Evolutionary conservation across 371 early-diverging fungal species (phyloP), one percentile per base, ranked within the genome.

Genomic region (Mortierella polycephala): DNA sequence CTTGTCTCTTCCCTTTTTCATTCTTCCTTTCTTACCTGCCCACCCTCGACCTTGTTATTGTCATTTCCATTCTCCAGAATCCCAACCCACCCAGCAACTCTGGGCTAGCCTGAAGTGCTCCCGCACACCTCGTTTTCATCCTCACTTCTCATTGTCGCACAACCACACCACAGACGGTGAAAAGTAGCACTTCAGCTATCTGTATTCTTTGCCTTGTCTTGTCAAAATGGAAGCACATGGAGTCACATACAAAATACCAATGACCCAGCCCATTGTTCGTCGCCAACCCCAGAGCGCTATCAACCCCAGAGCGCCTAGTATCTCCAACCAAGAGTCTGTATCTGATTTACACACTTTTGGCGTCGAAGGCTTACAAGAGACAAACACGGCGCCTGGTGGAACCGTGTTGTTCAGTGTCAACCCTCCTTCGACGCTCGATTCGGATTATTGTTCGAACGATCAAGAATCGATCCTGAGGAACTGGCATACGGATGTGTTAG

Each of bases 331-430:
- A 9, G 10, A 14, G 8, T 51, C 51, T n/a, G 51, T 16, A 10
- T 9, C 51, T 18, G 20, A 9, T 42, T 46, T 46, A 12, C 59
- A 44, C 12, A 16, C 11, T 21, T 58, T 39, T 39, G 60, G 50
- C 6, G 44, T 44, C 39, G 53, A 12, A 30, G 45, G 41, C 30
- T 16, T 65, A 13, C 30, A n/a, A 18, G 74, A 65, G 10, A 74
- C 64, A 11, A 23, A 55, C 9, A 69, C 64, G 75, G 69, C 69
- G 5, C n/a, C 69, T 18, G 42, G 49, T 3, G 51, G 54, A 53
- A 51, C 76, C 8, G 64, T 76, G 13, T 55, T 76, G 23, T 71
- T 76, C 44, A 67, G 71, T 23, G 76, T 76, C 40, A 71, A 64
- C 42, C 71, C 71, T 0, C 71, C 71, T 1, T 71, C 77, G 1